A percentile compares a stretch with the other conserved stretches of the same genome.
Evolutionary conservation across 2,329 filamentous ascomycete genomes (phyloP).

Genomic region (Monosporascus sp.): DNA sequence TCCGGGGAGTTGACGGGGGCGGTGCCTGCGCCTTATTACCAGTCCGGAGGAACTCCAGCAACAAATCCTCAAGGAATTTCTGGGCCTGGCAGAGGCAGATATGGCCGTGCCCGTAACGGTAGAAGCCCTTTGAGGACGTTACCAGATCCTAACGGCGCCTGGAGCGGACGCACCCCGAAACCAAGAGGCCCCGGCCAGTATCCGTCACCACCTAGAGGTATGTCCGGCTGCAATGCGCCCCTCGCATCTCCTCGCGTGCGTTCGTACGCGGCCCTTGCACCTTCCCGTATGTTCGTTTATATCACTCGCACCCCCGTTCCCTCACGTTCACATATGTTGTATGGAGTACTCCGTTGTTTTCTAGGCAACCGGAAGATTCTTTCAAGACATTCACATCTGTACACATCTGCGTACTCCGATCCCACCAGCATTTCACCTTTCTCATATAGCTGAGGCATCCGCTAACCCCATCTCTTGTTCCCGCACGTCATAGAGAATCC

Average conservation of each 20-base stretch:
- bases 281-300: too few relatives aligned
- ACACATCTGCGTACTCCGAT: not conserved
- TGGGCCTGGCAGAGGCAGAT: constrained; percentile 77
- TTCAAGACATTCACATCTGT: not conserved
- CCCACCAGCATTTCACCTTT: not conserved
- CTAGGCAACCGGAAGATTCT: not conserved
- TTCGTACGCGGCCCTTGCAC: not conserved
- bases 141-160: constrained; percentile 53
- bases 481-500: constrained; percentile 39
- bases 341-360: not conserved
- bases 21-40: constrained; percentile 32
- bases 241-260: not conserved
- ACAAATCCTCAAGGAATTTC: constrained; percentile 64
- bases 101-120: constrained; percentile 61
- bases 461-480: constrained; percentile 12
- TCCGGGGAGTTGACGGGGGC: constrained; percentile 25
- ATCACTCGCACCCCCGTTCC: too few relatives aligned
- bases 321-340: too few relatives aligned
- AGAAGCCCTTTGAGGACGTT: constrained; percentile 59
- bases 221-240: constrained; percentile 20
- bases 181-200: constrained; percentile 37
- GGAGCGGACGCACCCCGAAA: constrained; percentile 45
- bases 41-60: constrained; percentile 47
- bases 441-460: constrained; percentile 1
- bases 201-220: constrained; percentile 38